Conservation (phyloP, 257 asterid species). For the Capsicum rhomboideum region DNA sequence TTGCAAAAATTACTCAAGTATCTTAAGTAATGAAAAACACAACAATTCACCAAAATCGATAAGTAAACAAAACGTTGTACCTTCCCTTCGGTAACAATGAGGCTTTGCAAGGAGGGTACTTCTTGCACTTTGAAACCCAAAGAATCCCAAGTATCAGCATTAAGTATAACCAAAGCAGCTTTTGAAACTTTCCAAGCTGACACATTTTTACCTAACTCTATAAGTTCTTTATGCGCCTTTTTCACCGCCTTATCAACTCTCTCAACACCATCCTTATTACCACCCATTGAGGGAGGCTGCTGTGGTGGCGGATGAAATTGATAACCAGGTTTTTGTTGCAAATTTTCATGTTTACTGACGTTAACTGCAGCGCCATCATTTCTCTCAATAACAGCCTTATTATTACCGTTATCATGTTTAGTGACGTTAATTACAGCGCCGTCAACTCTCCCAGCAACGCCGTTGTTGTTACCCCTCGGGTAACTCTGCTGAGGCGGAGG, state of each 20-base stretch:
- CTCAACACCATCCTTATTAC: constrained; percentile 33
- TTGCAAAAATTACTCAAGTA: neutral
- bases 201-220: constrained; percentile 39
- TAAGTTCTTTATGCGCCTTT: constrained; percentile 40
- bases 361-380: too few relatives aligned
- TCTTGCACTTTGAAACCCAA: constrained; percentile 75
- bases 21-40: neutral
- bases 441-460: constrained; percentile 17
- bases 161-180: constrained; percentile 47
- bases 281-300: too few relatives aligned
- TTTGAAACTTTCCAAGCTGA: constrained; percentile 83
- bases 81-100: constrained; percentile 63
- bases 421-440: constrained; percentile 29
- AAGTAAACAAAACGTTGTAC: constrained; percentile 13
- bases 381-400: constrained; percentile 15
- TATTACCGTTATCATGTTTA: neutral
- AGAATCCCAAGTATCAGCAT: constrained; percentile 76
- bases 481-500: neutral
- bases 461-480: neutral
- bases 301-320: too few relatives aligned
- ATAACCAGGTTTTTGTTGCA: too few relatives aligned
- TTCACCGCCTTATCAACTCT: constrained; percentile 48
- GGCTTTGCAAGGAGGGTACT: constrained; percentile 60
- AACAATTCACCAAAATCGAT: neutral
- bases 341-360: too few relatives aligned